phyloP scores from a whole-genome alignment of 306 rosid genomes.

The Cicer judaicum region DNA sequence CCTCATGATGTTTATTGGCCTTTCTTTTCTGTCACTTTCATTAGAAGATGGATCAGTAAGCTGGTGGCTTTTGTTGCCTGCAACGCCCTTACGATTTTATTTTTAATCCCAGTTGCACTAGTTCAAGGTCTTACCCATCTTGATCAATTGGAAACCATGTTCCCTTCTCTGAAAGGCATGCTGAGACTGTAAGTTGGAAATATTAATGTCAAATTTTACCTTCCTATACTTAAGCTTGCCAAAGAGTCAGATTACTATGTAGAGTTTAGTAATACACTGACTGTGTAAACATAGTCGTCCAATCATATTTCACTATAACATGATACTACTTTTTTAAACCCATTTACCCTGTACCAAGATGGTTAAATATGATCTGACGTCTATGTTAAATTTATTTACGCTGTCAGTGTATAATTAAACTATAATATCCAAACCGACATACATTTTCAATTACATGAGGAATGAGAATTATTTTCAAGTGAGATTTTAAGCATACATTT shows the following conservation, averaged over 20 bases:
- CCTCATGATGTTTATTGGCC: slow-evolving; percentile 86
- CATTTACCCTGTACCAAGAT: not conserved
- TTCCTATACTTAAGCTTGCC: slow-evolving; percentile 5
- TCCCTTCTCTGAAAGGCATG: slow-evolving; percentile 65
- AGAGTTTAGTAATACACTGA: not conserved
- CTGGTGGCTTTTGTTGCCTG: slow-evolving; percentile 60
- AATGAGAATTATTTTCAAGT: not conserved
- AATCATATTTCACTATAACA: not conserved
- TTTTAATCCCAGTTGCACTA: slow-evolving; percentile 74
- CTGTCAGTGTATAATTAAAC: not conserved
- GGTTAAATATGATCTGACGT: not conserved
- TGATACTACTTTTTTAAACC: not conserved
- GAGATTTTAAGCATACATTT: not conserved
- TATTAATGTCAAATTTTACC: slow-evolving; percentile 23
- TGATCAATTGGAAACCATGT: slow-evolving; percentile 66
- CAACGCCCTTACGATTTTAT: slow-evolving; percentile 65
- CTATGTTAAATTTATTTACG: not conserved
- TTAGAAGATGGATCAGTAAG: slow-evolving; percentile 69
- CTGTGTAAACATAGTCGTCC: not conserved
- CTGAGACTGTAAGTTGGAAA: slow-evolving; percentile 64
- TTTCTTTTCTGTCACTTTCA: slow-evolving; percentile 73
- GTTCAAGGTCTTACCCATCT: slow-evolving; percentile 84
- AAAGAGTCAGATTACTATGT: not conserved
- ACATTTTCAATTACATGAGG: not conserved
- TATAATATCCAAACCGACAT: not conserved